A percentile compares a stretch with the other conserved stretches of the same genome.
These are phyloP conservation scores for Phytophthora rubi DNA, from an alignment of 352 stramenopile genomes.

Conservation along the genomic window DNA sequence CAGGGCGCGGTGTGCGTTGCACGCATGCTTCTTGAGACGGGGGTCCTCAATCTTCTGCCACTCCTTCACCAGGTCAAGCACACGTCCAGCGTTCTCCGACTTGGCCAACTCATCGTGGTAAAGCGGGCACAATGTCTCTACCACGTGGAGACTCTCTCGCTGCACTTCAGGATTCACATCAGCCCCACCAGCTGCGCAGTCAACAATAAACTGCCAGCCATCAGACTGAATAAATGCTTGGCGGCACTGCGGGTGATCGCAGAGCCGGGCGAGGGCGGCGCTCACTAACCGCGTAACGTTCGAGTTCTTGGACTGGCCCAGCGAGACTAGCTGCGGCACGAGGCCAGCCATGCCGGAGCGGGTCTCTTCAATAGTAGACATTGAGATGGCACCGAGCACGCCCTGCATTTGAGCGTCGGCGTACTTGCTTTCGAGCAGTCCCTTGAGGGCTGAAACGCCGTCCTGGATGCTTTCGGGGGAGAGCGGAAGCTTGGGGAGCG, in stretches of 20 bases:
- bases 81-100: slow-evolving; percentile 56
- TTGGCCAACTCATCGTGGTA: slow-evolving; percentile 86
- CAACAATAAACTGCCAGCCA: slow-evolving; percentile 86
- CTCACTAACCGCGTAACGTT: slow-evolving; percentile 71
- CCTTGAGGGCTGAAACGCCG: slow-evolving; percentile 66
- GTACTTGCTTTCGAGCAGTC: slow-evolving; percentile 80
- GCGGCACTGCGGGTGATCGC: slow-evolving; percentile 85
- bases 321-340: slow-evolving; percentile 69
- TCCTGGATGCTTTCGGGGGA: slow-evolving; percentile 58
- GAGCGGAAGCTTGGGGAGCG: slow-evolving; percentile 56
- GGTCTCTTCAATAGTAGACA: slow-evolving; percentile 67
- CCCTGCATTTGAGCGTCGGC: slow-evolving; percentile 83
- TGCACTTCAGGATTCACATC: slow-evolving; percentile 77
- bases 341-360: slow-evolving; percentile 68
- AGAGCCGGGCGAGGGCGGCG: slow-evolving; percentile 78
- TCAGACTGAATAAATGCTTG: slow-evolving; percentile 83
- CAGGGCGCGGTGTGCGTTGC: slow-evolving; percentile 76
- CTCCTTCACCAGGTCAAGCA: slow-evolving; percentile 72
- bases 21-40: slow-evolving; percentile 87
- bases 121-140: slow-evolving; percentile 84
- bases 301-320: slow-evolving; percentile 69
- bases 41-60: slow-evolving; percentile 88
- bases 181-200: slow-evolving; percentile 68
- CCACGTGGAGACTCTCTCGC: slow-evolving; percentile 85
- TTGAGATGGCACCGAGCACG: slow-evolving; percentile 80